phyloP scores from a whole-genome alignment of 768 basidiomycete species.

The Cystobasidium tubakii region DNA sequence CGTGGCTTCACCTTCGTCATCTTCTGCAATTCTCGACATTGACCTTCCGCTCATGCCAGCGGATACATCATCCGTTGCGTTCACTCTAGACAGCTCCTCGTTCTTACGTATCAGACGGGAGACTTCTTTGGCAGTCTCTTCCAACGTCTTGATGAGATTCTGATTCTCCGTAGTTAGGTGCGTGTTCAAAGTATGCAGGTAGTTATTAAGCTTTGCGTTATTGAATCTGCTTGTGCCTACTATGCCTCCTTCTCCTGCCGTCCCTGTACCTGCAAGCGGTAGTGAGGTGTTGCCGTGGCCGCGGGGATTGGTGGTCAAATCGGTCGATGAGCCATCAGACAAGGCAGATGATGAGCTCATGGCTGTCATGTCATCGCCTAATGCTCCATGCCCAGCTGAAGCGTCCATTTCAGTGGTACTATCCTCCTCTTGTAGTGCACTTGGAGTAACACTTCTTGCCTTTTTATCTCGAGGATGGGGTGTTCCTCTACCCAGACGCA shows the following conservation, averaged over 20 bases:
- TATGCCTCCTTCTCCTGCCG: conserved; percentile 61
- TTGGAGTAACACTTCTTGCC: conserved; percentile 16
- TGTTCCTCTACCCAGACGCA: conserved; percentile 60
- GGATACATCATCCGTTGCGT: not conserved
- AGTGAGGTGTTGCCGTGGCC: conserved; percentile 76
- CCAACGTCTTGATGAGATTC: conserved; percentile 51
- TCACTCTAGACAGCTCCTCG: not conserved
- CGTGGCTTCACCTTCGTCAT: conserved; percentile 8
- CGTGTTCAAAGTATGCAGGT: conserved; percentile 76
- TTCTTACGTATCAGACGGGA: conserved; percentile 1
- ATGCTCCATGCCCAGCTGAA: not conserved
- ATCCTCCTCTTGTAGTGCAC: not conserved
- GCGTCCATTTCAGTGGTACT: not conserved
- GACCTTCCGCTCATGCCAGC: not conserved
- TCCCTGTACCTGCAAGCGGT: conserved; percentile 51
- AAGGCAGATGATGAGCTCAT: conserved; percentile 61
- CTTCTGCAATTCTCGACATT: conserved; percentile 2
- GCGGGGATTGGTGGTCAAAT: conserved; percentile 67
- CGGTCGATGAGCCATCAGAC: conserved; percentile 64
- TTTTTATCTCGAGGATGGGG: conserved; percentile 54
- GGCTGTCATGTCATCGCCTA: conserved; percentile 34
- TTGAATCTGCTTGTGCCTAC: conserved; percentile 56
- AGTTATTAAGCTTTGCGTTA: conserved; percentile 74
- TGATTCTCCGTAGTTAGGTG: conserved; percentile 81
- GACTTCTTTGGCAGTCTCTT: conserved; percentile 33